Conservation (phyloP, 352 stramenopile species). For the Globisporangium yorkense region DNA sequence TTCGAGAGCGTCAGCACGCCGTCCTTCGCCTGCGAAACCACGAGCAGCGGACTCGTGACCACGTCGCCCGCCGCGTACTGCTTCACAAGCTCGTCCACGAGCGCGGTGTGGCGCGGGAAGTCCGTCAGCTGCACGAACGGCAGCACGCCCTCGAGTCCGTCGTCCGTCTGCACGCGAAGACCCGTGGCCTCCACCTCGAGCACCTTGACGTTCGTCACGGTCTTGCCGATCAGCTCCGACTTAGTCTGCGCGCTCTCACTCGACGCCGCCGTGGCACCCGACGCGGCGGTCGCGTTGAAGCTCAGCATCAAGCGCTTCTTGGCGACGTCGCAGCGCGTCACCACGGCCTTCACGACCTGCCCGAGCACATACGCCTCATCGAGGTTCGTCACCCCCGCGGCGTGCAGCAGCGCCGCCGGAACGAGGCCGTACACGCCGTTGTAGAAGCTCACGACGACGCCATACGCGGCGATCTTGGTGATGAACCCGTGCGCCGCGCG, state of each 20-base stretch:
- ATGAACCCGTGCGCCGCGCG: slow-evolving; percentile 88
- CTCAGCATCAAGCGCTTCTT: slow-evolving; percentile 87
- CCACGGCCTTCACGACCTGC: slow-evolving; percentile 81
- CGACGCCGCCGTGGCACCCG: not conserved
- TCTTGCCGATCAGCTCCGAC: slow-evolving; percentile 42
- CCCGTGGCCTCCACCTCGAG: slow-evolving; percentile 56
- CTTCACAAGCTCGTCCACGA: slow-evolving; percentile 71
- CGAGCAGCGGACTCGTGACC: slow-evolving; percentile 49
- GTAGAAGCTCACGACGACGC: slow-evolving; percentile 95
- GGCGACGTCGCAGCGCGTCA: slow-evolving; percentile 64
- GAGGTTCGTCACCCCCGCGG: slow-evolving; percentile 79
- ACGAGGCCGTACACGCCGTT: slow-evolving; percentile 94
- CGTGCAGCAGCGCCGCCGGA: slow-evolving; percentile 73
- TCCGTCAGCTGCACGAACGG: slow-evolving; percentile 83
- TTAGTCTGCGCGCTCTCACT: slow-evolving; percentile 11
- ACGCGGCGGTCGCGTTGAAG: slow-evolving; percentile 53
- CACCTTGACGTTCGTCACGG: slow-evolving; percentile 59
- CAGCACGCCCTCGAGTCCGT: slow-evolving; percentile 67
- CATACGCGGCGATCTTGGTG: slow-evolving; percentile 91
- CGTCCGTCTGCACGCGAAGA: slow-evolving; percentile 70
- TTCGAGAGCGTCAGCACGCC: slow-evolving; percentile 69
- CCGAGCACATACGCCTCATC: slow-evolving; percentile 80
- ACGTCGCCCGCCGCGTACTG: slow-evolving; percentile 41
- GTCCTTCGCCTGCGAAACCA: slow-evolving; percentile 67
- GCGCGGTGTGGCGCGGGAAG: slow-evolving; percentile 68